A percentile compares a stretch with the other conserved stretches of the same genome.
Conservation (phyloP, 768 basidiomycete species). For the Naganishia kalamii region DNA sequence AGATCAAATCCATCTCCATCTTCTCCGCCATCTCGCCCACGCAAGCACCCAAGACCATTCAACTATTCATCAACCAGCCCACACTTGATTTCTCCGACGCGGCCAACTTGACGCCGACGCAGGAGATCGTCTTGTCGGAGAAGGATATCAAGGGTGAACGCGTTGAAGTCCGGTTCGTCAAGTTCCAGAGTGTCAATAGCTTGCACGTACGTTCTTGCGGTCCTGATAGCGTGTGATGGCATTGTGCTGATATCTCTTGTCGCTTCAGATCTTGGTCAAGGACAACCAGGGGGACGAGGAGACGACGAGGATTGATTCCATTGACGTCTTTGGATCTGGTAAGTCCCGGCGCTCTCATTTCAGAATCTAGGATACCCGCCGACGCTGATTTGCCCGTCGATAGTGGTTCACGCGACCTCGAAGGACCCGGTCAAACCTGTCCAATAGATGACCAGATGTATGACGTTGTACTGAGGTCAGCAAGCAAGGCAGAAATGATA, state of each 20-base stretch:
- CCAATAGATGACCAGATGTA: background rate
- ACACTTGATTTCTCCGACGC: slow-evolving; percentile 43
- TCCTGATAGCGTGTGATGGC: background rate
- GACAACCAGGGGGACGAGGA: slow-evolving; percentile 47
- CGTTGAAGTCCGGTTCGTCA: slow-evolving; percentile 45
- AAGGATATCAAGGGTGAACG: slow-evolving; percentile 40
- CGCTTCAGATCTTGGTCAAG: slow-evolving; percentile 42
- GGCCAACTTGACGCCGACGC: slow-evolving; percentile 34
- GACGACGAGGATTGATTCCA: slow-evolving; percentile 45
- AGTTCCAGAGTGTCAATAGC: slow-evolving; percentile 45
- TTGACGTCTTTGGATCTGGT: slow-evolving; percentile 46
- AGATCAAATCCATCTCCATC: slow-evolving; percentile 41
- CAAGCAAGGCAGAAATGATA: no score
- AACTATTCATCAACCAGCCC: slow-evolving; percentile 45
- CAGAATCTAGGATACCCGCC: no score
- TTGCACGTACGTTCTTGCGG: slow-evolving; percentile 16
- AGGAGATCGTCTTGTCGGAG: slow-evolving; percentile 41
- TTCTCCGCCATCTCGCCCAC: slow-evolving; percentile 36
- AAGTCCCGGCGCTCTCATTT: slow-evolving; percentile 11
- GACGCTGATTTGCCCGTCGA: background rate
- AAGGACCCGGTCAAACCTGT: slow-evolving; percentile 9
- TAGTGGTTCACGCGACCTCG: slow-evolving; percentile 11
- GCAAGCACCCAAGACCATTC: slow-evolving; percentile 44
- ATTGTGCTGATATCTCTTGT: background rate
- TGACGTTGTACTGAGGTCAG: no score